Evolutionary conservation across 495 filamentous ascomycete genomes (phyloP).

Genomic region (Chaetomium tenue): DNA sequence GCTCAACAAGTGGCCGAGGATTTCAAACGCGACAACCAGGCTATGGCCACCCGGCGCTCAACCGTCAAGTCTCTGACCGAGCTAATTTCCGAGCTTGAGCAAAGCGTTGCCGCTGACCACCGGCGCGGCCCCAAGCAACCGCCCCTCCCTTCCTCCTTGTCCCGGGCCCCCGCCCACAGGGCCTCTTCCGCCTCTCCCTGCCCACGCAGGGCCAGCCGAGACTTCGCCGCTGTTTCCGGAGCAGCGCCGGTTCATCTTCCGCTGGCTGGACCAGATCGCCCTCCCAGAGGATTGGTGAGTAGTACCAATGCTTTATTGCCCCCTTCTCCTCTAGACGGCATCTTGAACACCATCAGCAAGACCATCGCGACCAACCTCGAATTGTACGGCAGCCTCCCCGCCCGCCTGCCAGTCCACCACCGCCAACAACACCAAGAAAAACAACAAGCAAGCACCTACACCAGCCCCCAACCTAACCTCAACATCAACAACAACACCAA

Average conservation of each 20-base stretch:
- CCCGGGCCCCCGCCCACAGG: not conserved
- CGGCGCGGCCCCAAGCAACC: no score
- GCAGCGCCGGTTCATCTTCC: not conserved
- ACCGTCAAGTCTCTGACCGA: not conserved
- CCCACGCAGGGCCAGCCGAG: not conserved
- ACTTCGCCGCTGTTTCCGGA: not conserved
- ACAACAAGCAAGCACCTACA: no score
- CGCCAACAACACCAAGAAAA: not conserved
- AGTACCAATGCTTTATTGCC: not conserved
- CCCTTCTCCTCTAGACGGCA: no score
- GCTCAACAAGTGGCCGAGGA: not conserved
- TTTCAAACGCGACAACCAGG: not conserved
- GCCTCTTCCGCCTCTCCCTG: conserved; percentile 2
- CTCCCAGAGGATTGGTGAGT: conserved; percentile 19
- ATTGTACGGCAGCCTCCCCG: not conserved
- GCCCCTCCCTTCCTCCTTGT: not conserved
- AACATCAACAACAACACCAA: no score
- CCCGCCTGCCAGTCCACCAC: not conserved
- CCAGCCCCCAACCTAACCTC: no score
- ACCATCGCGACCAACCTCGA: not conserved
- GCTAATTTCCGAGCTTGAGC: not conserved
- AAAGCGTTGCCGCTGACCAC: not conserved
- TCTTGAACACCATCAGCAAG: not conserved
- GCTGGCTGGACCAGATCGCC: conserved; percentile 13
- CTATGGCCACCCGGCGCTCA: no score